These are phyloP conservation scores for Gonapodya sp. DNA, from an alignment of 192 early-diverging fungal species.

Conservation along the genomic window DNA sequence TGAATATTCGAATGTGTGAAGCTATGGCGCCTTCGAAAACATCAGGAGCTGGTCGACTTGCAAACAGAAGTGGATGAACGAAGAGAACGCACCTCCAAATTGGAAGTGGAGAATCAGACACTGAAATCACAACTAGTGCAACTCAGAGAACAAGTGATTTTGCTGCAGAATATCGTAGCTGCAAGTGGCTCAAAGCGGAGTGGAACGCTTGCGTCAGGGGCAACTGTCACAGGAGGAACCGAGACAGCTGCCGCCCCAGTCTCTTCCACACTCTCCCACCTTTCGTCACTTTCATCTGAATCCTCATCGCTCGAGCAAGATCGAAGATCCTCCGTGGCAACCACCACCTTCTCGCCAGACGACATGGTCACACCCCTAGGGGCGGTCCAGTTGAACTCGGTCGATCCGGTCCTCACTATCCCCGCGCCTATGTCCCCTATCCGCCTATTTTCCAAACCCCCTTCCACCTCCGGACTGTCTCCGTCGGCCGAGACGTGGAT, in stretches of 20 bases:
- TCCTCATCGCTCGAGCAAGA: too few species aligned
- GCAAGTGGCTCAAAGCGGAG: not conserved
- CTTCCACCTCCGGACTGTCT: not conserved
- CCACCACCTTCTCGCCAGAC: not conserved
- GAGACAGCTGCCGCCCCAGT: not conserved
- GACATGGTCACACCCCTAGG: not conserved
- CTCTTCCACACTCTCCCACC: not conserved
- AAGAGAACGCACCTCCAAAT: not conserved
- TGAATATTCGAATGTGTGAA: too few species aligned
- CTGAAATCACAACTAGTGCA: not conserved
- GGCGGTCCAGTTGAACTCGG: not conserved
- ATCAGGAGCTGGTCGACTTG: not conserved
- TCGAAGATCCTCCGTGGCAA: not conserved
- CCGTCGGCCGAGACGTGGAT: not conserved
- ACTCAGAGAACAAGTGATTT: not conserved
- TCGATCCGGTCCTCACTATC: not conserved
- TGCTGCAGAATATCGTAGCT: not conserved
- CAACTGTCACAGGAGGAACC: not conserved
- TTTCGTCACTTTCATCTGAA: too few species aligned
- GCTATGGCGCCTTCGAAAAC: not conserved
- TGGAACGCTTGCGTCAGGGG: not conserved
- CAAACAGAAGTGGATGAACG: not conserved
- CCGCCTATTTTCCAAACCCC: not conserved
- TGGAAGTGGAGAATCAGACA: not conserved
- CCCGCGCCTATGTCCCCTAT: not conserved